Conservation (phyloP, 805 yeast genomes). For the Ogataea dorogensis region DNA sequence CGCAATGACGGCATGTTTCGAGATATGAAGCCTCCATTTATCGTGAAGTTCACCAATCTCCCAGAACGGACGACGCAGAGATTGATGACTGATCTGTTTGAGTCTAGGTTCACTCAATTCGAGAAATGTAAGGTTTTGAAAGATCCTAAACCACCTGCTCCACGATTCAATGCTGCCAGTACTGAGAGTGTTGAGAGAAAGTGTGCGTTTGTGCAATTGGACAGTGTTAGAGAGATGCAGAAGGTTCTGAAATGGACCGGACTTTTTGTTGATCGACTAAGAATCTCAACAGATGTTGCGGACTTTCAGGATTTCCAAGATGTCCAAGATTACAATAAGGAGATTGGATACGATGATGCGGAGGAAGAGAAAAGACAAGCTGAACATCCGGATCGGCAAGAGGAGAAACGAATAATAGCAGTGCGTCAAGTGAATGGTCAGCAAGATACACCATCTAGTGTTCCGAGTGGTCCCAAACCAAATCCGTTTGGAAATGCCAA, state of each 20-base stretch:
- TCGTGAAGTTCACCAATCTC: slow-evolving; percentile 59
- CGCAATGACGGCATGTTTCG: slow-evolving; percentile 9
- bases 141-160: slow-evolving; percentile 32
- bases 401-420: slow-evolving; percentile 4
- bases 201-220: slow-evolving; percentile 63
- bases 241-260: slow-evolving; percentile 66
- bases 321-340: slow-evolving; percentile 30
- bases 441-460: slow-evolving; percentile 1
- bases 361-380: slow-evolving; percentile 24
- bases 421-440: slow-evolving; percentile 1
- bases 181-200: slow-evolving; percentile 41
- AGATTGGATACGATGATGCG: slow-evolving; percentile 29
- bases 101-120: slow-evolving; percentile 57
- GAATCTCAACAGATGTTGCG: slow-evolving; percentile 36
- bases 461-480: slow-evolving; percentile 35
- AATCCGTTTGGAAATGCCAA: slow-evolving; percentile 81
- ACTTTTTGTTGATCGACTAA: slow-evolving; percentile 39
- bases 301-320: slow-evolving; percentile 39
- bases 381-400: slow-evolving; percentile 3
- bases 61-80: slow-evolving; percentile 53
- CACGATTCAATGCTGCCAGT: slow-evolving; percentile 44
- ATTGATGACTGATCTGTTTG: slow-evolving; percentile 57
- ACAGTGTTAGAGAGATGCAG: slow-evolving; percentile 48
- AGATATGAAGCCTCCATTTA: slow-evolving; percentile 53
- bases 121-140: slow-evolving; percentile 57